These are phyloP conservation scores for Pholiota molesta DNA, from an alignment of 768 basidiomycete species.

Conservation along the genomic window DNA sequence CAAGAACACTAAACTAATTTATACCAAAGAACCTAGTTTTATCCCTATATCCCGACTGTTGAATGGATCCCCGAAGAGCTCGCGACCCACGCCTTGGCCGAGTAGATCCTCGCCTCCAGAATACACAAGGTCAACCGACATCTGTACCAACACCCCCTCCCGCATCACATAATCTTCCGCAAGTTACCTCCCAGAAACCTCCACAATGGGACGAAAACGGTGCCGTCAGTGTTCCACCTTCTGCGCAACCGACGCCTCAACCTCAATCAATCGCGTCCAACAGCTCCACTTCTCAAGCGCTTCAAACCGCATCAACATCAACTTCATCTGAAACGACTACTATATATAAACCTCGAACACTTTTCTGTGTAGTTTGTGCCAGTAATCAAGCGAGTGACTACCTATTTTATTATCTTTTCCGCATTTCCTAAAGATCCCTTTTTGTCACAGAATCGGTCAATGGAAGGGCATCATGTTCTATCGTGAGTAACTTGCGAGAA, in stretches of 20 bases:
- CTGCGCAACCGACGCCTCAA: constrained; percentile 15
- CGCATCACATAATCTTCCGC: constrained; percentile 25
- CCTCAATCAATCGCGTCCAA: constrained; percentile 10
- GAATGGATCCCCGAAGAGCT: constrained; percentile 80
- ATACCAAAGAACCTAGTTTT: background rate
- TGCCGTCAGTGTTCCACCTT: constrained; percentile 8
- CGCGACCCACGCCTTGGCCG: constrained; percentile 82
- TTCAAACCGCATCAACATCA: constrained; percentile 12
- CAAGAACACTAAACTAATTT: background rate
- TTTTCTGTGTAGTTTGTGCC: constrained; percentile 99
- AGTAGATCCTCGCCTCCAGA: constrained; percentile 57
- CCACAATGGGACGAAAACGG: constrained; percentile 32
- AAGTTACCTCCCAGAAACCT: constrained; percentile 11
- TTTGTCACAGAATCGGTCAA: constrained; percentile 81
- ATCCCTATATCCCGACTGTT: constrained; percentile 14
- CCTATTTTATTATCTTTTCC: constrained; percentile 5
- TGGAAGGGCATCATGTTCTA: constrained; percentile 95
- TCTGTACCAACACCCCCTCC: constrained; percentile 40
- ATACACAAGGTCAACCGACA: constrained; percentile 25
- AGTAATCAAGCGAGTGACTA: constrained; percentile 83
- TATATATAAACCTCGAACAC: constrained; percentile 65
- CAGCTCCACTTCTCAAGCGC: constrained; percentile 5
- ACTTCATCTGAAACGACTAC: constrained; percentile 6
- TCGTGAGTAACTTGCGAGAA: constrained; percentile 55
- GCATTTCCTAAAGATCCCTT: constrained; percentile 6